Conservation (phyloP, 192 early-diverging fungal species). For the Umbelopsis ramanniana region DNA sequence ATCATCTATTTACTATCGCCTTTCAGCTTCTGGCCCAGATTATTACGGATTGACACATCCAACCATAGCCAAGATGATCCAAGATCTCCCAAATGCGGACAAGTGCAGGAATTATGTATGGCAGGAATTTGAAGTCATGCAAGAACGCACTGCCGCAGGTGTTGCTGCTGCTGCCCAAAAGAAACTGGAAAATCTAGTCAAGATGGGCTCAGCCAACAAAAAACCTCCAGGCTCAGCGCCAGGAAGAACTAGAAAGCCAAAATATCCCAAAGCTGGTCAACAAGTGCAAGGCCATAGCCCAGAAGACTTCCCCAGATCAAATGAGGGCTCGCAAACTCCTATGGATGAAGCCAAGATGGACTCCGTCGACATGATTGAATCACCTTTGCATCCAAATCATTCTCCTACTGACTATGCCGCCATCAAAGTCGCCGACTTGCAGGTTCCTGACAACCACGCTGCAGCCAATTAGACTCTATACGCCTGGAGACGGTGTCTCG, state of each 20-base stretch:
- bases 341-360: neutral
- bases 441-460: conserved; percentile 15
- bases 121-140: conserved; percentile 67
- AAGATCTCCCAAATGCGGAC: conserved; percentile 81
- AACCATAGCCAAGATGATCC: conserved; percentile 87
- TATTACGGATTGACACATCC: conserved; percentile 92
- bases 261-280: neutral
- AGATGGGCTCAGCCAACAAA: conserved; percentile 44
- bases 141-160: conserved; percentile 44
- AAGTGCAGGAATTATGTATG: conserved; percentile 76
- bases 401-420: conserved; percentile 7
- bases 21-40: conserved; percentile 81
- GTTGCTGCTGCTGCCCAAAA: conserved; percentile 44
- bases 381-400: neutral
- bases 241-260: conserved; percentile 12
- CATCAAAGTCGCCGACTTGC: conserved; percentile 15
- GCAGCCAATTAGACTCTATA: conserved; percentile 6
- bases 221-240: conserved; percentile 27
- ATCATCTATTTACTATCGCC: neutral
- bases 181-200: conserved; percentile 41
- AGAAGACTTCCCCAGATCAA: neutral
- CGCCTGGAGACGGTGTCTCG: neutral
- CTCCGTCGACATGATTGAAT: neutral
- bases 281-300: neutral
- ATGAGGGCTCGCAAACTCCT: neutral